phyloP scores from a whole-genome alignment of 306 rosid species.

The Ormosia emarginata region DNA sequence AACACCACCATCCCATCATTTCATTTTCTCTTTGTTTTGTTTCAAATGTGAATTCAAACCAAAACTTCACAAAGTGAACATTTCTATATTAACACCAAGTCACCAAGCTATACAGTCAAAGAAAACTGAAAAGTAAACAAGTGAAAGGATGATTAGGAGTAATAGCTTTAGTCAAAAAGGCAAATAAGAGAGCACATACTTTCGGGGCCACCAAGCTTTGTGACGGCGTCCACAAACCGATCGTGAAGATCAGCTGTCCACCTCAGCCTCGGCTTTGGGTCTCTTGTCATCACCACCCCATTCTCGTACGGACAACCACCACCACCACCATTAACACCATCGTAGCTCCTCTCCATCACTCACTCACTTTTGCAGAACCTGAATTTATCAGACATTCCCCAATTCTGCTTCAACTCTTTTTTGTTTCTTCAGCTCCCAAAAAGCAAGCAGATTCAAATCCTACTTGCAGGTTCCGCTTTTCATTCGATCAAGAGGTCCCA shows the following conservation, averaged over 20 bases:
- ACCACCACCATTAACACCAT: conserved; percentile 26
- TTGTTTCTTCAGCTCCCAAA: neutral
- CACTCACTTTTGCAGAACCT: neutral
- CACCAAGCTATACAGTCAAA: neutral
- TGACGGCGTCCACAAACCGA: conserved; percentile 86
- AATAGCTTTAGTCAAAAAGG: neutral
- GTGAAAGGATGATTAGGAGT: neutral
- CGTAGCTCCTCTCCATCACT: neutral
- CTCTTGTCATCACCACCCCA: conserved; percentile 86
- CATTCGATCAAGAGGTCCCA: conserved; percentile 14
- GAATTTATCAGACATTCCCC: too few species aligned
- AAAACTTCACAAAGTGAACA: neutral
- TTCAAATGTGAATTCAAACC: neutral
- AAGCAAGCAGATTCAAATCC: neutral
- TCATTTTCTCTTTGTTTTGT: neutral
- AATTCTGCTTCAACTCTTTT: neutral
- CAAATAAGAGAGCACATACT: conserved; percentile 41
- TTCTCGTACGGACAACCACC: neutral
- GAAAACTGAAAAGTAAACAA: neutral
- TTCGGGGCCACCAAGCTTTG: conserved; percentile 96
- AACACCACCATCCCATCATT: neutral
- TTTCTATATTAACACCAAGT: neutral
- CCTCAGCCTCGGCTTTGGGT: conserved; percentile 85
- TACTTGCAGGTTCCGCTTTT: conserved; percentile 18
- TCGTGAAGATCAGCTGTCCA: conserved; percentile 97